Evolutionary conservation across 768 basidiomycete genomes (phyloP).

Genomic region (Termitomyces sp.): DNA sequence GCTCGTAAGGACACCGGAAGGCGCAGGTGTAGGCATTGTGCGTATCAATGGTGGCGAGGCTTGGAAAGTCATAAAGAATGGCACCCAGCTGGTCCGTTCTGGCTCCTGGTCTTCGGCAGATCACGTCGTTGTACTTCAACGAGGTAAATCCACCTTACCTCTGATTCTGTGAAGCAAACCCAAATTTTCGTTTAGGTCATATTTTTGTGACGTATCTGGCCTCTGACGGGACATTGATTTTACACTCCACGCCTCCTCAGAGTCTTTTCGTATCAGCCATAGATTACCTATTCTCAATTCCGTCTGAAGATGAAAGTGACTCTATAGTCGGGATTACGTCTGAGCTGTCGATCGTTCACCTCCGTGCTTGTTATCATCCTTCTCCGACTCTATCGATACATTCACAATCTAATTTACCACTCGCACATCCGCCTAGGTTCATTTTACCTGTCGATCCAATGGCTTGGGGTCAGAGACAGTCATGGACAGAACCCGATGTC

Average conservation of each 20-base stretch:
- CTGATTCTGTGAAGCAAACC: not conserved
- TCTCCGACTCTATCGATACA: slow-evolving; percentile 35
- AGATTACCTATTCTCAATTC: slow-evolving; percentile 60
- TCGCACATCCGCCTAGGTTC: slow-evolving; percentile 39
- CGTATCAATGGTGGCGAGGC: slow-evolving; percentile 56
- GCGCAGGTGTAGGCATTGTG: slow-evolving; percentile 65
- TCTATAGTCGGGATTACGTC: slow-evolving; percentile 62
- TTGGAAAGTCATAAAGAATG: slow-evolving; percentile 49
- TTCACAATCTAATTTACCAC: slow-evolving; percentile 48
- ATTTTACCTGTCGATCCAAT: slow-evolving; percentile 84
- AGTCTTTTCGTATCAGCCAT: slow-evolving; percentile 43
- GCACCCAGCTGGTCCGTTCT: slow-evolving; percentile 40
- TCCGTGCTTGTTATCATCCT: slow-evolving; percentile 35
- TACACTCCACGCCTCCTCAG: slow-evolving; percentile 45
- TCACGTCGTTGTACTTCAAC: slow-evolving; percentile 63
- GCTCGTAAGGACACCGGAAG: slow-evolving; percentile 77
- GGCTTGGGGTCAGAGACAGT: slow-evolving; percentile 59
- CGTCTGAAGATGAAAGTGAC: slow-evolving; percentile 44
- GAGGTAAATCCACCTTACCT: slow-evolving; percentile 35
- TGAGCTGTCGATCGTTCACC: slow-evolving; percentile 53
- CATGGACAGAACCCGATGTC: slow-evolving; percentile 58
- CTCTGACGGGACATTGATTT: slow-evolving; percentile 37
- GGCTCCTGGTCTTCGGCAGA: slow-evolving; percentile 54
- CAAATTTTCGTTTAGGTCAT: slow-evolving; percentile 31
- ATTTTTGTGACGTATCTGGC: slow-evolving; percentile 56